Evolutionary conservation across 345 rosid genomes (phyloP), one percentile per base, ranked within the genome.

Genomic region (Balakata baccata): DNA sequence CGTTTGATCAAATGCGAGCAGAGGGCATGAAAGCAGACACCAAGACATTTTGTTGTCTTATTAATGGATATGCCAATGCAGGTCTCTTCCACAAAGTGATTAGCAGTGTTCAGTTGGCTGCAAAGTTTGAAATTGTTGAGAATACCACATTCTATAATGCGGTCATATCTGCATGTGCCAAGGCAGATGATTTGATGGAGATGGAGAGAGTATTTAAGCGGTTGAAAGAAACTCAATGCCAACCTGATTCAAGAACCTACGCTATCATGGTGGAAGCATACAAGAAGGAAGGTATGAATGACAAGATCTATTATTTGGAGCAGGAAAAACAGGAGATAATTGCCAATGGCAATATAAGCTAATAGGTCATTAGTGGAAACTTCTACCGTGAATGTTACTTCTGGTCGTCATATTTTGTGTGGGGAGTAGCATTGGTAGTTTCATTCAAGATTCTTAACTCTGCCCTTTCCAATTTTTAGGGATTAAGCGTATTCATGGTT

Each of bases 11-110:
- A 85, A 94, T 94, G 97, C 86, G 87, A 11, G 81, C 87, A 4
- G 97, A 92, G 86, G 84, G 85, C 57, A 89, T 90, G 91, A 88
- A 84, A 77, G 90, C 97, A 54, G 96, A 92, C 79, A 88, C 97
- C 20, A 92, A 90, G 83, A 94, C 98, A 0, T 88, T 94, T 60
- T 92, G 92, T 56, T 90, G 90, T 70, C 95, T 94, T 12, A 88
- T 94, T 0, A 82, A 85, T 4, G 98, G 98, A 63, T 94, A 86
- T 70, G 93, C 92, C 45, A 90, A 89, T 75, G 94, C 90, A 0
- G 91, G 95, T 72, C 85, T 90, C 57, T 92, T 85, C 82, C 94
- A 90, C 41, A 92, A 92, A 83, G 97, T 92, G 46, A 82, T 94
- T 50, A 78, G 86, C 81, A 78, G 84, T 57, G 97, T 89, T 57